phyloP scores from a whole-genome alignment of 2,329 filamentous ascomycete species.

The Didymellaceae sp. region DNA sequence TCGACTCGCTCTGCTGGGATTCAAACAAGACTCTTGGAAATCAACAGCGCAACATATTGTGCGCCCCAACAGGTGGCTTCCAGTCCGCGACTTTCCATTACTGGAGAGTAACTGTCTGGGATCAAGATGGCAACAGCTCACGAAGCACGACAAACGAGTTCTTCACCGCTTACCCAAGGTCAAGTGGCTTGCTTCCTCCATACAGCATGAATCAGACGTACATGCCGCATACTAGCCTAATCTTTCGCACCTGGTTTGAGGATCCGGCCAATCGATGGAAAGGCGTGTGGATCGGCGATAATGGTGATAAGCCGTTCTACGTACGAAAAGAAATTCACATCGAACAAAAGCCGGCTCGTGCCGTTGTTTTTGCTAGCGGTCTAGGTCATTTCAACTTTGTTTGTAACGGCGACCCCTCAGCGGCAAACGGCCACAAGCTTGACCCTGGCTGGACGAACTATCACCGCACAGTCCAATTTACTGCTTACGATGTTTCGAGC shows the following conservation, averaged over 20 bases:
- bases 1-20: slow-evolving; percentile 25
- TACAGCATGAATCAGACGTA: slow-evolving; percentile 55
- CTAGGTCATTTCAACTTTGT: slow-evolving; percentile 51
- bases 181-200: slow-evolving; percentile 44
- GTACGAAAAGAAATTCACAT: slow-evolving; percentile 46
- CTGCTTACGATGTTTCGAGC: slow-evolving; percentile 52
- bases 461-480: slow-evolving; percentile 52
- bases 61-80: slow-evolving; percentile 43
- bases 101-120: slow-evolving; percentile 50
- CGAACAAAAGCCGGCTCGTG: slow-evolving; percentile 38
- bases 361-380: slow-evolving; percentile 49
- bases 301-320: slow-evolving; percentile 51
- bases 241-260: slow-evolving; percentile 53
- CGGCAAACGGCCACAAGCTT: slow-evolving; percentile 37
- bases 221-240: slow-evolving; percentile 52
- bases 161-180: slow-evolving; percentile 51
- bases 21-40: slow-evolving; percentile 26
- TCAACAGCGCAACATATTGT: slow-evolving; percentile 38
- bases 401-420: slow-evolving; percentile 45
- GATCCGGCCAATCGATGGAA: slow-evolving; percentile 51
- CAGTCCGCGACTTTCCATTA: slow-evolving; percentile 46
- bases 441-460: slow-evolving; percentile 52
- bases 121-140: slow-evolving; percentile 37
- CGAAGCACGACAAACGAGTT: slow-evolving; percentile 44
- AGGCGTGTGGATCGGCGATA: slow-evolving; percentile 51